phyloP scores from a whole-genome alignment of 1,139 yeast genomes.

The Yamadazyma trypodendri region DNA sequence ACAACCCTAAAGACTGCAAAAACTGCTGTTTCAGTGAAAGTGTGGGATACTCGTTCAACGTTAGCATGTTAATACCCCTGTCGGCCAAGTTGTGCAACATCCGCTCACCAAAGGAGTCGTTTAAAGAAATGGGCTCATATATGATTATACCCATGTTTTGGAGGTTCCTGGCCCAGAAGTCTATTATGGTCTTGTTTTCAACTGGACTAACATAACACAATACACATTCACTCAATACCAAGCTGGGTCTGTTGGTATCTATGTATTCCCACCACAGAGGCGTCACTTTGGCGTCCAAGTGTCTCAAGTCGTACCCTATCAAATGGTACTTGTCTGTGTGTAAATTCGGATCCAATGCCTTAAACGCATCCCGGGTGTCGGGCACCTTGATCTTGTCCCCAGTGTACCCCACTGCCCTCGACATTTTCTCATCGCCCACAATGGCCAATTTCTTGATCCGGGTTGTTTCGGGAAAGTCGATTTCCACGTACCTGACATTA shows the following conservation, averaged over 20 bases:
- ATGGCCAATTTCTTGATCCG: slow-evolving; percentile 61
- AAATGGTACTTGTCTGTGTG: slow-evolving; percentile 52
- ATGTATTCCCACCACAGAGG: slow-evolving; percentile 17
- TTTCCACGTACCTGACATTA: slow-evolving; percentile 56
- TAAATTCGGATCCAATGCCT: slow-evolving; percentile 26
- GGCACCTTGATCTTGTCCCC: slow-evolving; percentile 4
- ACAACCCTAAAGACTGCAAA: slow-evolving; percentile 23
- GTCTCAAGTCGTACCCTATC: slow-evolving; percentile 56
- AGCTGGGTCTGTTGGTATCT: slow-evolving; percentile 53
- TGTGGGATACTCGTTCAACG: slow-evolving; percentile 36
- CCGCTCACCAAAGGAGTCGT: slow-evolving; percentile 75
- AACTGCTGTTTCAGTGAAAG: slow-evolving; percentile 44
- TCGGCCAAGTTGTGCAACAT: slow-evolving; percentile 72
- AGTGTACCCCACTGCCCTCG: slow-evolving; percentile 18
- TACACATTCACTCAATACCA: slow-evolving; percentile 85
- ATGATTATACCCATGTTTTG: slow-evolving; percentile 47
- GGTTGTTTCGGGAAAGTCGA: slow-evolving; percentile 70
- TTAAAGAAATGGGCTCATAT: slow-evolving; percentile 82
- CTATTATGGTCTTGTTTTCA: slow-evolving; percentile 53
- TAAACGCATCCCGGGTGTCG: slow-evolving; percentile 24
- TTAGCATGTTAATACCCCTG: slow-evolving; percentile 74
- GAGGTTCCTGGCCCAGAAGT: slow-evolving; percentile 31
- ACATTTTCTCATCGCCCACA: slow-evolving; percentile 23
- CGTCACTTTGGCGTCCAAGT: slow-evolving; percentile 12
- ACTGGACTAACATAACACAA: slow-evolving; percentile 72